Conservation (phyloP, 306 rosid genomes). For the Quercus rubra region DNA sequence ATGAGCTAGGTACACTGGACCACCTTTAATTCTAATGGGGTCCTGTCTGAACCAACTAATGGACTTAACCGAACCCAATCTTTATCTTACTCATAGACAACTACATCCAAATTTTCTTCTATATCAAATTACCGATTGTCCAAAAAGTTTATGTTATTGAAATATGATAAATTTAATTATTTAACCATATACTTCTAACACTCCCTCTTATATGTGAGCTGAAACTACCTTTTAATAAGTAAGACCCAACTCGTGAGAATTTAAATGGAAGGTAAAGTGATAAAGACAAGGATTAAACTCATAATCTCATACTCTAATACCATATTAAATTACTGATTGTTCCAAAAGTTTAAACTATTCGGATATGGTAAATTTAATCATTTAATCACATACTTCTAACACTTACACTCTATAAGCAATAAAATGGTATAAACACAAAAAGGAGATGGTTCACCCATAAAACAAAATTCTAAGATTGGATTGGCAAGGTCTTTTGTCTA, state of each 20-base stretch:
- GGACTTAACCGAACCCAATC: not conserved
- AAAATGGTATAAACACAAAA: not conserved
- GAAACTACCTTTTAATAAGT: no score
- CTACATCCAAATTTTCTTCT: not conserved
- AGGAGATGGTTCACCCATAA: not conserved
- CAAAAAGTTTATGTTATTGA: rapidly evolving
- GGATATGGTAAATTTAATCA: no score
- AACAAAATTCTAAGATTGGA: not conserved
- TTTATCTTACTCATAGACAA: not conserved
- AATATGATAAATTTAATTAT: no score
- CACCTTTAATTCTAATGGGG: slow-evolving; percentile 11
- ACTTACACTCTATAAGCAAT: not conserved
- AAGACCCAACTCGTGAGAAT: rapidly evolving
- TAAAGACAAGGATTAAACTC: rapidly evolving
- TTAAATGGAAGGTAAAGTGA: no score
- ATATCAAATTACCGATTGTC: no score
- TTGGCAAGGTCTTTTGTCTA: not conserved
- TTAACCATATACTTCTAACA: no score
- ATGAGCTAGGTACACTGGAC: slow-evolving; percentile 21
- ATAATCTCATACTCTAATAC: no score
- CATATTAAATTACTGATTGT: no score
- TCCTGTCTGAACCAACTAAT: slow-evolving; percentile 31
- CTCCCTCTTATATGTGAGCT: rapidly evolving
- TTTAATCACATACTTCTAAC: no score
- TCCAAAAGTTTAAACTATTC: rapidly evolving